Conservation (phyloP, 768 basidiomycete genomes). For the Strobilomyces dryophilus region DNA sequence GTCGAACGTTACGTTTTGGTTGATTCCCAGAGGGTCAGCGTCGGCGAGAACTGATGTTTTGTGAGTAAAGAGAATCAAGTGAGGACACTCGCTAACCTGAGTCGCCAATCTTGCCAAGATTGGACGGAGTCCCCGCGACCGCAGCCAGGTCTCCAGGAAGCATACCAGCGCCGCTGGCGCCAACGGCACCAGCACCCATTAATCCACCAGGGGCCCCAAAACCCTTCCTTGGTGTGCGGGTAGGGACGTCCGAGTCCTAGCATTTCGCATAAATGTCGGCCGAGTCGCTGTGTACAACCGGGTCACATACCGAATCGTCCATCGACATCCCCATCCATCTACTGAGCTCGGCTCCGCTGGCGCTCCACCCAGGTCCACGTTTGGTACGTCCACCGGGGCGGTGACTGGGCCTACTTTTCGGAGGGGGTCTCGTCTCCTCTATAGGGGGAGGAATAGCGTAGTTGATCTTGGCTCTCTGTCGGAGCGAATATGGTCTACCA, state of each 20-base stretch:
- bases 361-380: constrained; percentile 72
- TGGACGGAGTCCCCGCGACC: constrained; percentile 73
- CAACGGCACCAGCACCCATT: constrained; percentile 44
- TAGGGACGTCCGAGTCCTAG: constrained; percentile 69
- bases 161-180: constrained; percentile 52
- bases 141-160: constrained; percentile 57
- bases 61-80: constrained; percentile 12
- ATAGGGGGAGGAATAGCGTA: constrained; percentile 81
- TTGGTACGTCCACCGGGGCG: constrained; percentile 38
- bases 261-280: constrained; percentile 1
- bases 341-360: constrained; percentile 69
- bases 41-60: constrained; percentile 71
- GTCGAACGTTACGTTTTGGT: constrained; percentile 91
- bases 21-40: constrained; percentile 92
- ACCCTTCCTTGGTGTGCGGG: constrained; percentile 66
- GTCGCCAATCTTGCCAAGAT: constrained; percentile 81
- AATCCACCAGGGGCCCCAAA: constrained; percentile 52
- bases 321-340: constrained; percentile 70
- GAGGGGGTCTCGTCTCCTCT: constrained; percentile 53
- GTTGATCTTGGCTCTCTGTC: constrained; percentile 63
- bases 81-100: constrained; percentile 43
- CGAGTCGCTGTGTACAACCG: background rate
- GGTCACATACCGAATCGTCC: constrained; percentile 61
- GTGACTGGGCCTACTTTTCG: constrained; percentile 35
- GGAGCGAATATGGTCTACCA: constrained; percentile 48